Base-by-base conservation (phyloP, 768 basidiomycete genomes). In the Asterophora parasitica region DNA sequence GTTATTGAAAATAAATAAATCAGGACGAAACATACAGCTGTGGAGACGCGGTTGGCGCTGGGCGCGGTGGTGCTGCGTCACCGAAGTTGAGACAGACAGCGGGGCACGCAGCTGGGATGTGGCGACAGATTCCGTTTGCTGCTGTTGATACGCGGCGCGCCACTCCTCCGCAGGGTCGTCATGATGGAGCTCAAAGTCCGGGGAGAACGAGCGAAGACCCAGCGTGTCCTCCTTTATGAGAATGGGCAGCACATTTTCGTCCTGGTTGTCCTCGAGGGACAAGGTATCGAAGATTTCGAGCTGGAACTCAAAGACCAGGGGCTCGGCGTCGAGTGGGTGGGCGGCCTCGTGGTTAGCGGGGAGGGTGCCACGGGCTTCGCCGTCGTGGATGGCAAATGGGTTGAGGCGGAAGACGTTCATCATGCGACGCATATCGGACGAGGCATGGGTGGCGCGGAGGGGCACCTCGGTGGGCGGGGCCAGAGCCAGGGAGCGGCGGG, bases 331-430 rank as follows among this genome's bases (percentile, higher is more conserved):
- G 42, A 86, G 68, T 0, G 85, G 79, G 0, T 76, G 75, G 4
- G 82, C 75, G 44, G 79, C 76, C 44, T 75, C 73, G 46, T 72
- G 70, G 8, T 64, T 67, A 8, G 53, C 52, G 1, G 60, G 54
- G 5, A 70, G 63, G 2, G 65, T 50, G 4, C 71, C 69, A 39
- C 72, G 71, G 32, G 72, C 67, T 3, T 62, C 59, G 26, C 71
- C 73, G 49, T 71, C 78, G 53, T 85, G 80, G 67, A 82, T 78
- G 17, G 85, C 76, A 55, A 89, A 89, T 0, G 85, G 85, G 62
- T 88, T 83, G 55, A 88, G 73, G 7, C 87, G 76, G 62, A 89
- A 86, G 16, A 82, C 79, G 35, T 78, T 78, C 87, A 90, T 90
- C 80, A 88, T 81, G 40, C 70, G 68, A 45, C 82, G 77, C 87